Conservation (phyloP, 495 filamentous ascomycete genomes). For the Sordaria brevicollis region DNA sequence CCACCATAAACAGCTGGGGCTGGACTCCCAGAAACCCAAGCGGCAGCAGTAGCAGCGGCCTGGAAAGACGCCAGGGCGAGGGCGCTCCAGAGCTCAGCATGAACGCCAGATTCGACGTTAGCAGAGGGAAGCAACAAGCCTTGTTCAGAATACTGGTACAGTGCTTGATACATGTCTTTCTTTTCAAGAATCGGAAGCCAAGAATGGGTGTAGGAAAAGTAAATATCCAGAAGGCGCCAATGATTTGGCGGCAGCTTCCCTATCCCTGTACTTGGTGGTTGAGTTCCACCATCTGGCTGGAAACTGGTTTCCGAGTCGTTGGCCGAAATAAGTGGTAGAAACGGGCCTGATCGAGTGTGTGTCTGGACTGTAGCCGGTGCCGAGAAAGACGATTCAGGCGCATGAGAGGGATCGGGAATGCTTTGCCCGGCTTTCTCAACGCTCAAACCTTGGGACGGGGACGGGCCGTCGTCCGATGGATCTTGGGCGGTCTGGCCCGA, state of each 20-base stretch:
- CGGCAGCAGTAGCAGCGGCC: slow-evolving; percentile 24
- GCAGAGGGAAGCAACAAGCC: slow-evolving; percentile 11
- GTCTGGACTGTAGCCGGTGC: slow-evolving; percentile 24
- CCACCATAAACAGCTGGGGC: background rate
- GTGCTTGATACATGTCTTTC: slow-evolving; percentile 47
- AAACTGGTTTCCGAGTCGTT: background rate
- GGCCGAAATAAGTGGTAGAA: background rate
- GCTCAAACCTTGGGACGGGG: slow-evolving; percentile 26
- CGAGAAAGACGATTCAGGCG: slow-evolving; percentile 16
- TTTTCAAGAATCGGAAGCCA: slow-evolving; percentile 68
- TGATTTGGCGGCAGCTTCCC: slow-evolving; percentile 46
- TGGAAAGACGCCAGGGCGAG: slow-evolving; percentile 44
- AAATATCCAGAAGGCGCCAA: slow-evolving; percentile 57
- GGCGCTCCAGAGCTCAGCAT: slow-evolving; percentile 55
- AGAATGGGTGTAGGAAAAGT: slow-evolving; percentile 60
- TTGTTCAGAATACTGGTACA: slow-evolving; percentile 30
- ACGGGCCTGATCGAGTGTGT: background rate
- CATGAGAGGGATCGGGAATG: background rate
- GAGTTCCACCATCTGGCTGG: background rate
- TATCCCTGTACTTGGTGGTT: background rate
- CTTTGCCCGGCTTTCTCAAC: slow-evolving; percentile 18
- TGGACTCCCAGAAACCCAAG: slow-evolving; percentile 2
- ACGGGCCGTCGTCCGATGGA: slow-evolving; percentile 19
- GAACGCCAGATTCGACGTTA: slow-evolving; percentile 40
- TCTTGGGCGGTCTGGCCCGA: slow-evolving; percentile 28